These are phyloP conservation scores for Penicillium antarcticum DNA, from an alignment of 495 filamentous ascomycete species.

Conservation along the genomic window DNA sequence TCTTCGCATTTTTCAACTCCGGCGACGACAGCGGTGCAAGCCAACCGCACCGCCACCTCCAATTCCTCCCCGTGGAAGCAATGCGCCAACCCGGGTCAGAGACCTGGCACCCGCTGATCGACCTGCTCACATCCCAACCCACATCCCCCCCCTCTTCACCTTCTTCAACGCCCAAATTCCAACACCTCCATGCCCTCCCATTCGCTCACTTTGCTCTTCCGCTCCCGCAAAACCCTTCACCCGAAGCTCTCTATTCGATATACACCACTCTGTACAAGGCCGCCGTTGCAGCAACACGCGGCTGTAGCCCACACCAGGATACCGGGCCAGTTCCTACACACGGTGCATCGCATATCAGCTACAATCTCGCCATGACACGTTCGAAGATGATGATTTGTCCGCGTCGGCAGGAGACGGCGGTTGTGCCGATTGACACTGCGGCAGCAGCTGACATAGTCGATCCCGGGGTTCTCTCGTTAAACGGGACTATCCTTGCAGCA, in stretches of 20 bases:
- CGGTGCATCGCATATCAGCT: constrained; percentile 61
- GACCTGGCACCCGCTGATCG: constrained; percentile 56
- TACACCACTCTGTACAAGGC: constrained; percentile 55
- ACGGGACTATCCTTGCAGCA: constrained; percentile 77
- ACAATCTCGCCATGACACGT: constrained; percentile 76
- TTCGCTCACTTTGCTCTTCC: constrained; percentile 49
- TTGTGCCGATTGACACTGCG: constrained; percentile 26
- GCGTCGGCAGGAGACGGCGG: constrained; percentile 43
- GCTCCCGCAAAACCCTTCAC: constrained; percentile 36
- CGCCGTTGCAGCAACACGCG: constrained; percentile 40
- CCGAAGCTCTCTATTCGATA: constrained; percentile 38
- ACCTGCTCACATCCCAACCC: constrained; percentile 28
- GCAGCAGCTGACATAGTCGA: constrained; percentile 32
- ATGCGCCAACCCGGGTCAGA: constrained; percentile 55
- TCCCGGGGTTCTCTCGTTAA: constrained; percentile 61
- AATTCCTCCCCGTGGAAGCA: constrained; percentile 67
- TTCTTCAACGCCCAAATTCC: constrained; percentile 10
- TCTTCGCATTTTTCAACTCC: constrained; percentile 85
- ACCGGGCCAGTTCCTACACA: constrained; percentile 13
- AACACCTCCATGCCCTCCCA: constrained; percentile 37
- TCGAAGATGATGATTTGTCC: constrained; percentile 67
- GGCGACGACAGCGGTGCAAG: constrained; percentile 73
- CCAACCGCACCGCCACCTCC: constrained; percentile 76
- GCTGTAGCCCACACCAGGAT: background rate
- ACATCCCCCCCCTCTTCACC: constrained; percentile 9